A percentile compares a stretch with the other conserved stretches of the same genome.
Conservation (phyloP, 441 rosid species). For the Gossypium davidsonii region DNA sequence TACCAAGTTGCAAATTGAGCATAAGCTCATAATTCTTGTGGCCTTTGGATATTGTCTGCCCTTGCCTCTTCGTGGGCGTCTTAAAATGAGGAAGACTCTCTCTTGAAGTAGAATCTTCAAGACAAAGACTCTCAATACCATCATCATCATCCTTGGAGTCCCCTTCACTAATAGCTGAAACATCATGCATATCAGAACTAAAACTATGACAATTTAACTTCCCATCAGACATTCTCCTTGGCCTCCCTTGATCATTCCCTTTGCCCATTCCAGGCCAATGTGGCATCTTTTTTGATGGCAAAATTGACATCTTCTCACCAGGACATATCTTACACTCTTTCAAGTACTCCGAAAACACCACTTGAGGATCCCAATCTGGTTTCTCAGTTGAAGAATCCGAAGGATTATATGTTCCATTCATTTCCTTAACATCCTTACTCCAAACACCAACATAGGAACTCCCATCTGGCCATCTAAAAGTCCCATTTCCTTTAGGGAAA, state of each 20-base stretch:
- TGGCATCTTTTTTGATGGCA: constrained; percentile 78
- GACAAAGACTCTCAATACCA: constrained; percentile 29
- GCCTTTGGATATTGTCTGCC: constrained; percentile 77
- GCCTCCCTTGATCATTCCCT: constrained; percentile 29
- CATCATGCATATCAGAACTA: constrained; percentile 18
- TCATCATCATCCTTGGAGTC: constrained; percentile 36
- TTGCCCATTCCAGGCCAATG: constrained; percentile 39
- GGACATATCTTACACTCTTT: constrained; percentile 46
- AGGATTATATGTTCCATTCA: constrained; percentile 74
- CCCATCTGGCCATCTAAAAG: constrained; percentile 65
- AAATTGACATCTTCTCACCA: constrained; percentile 53
- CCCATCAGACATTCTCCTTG: constrained; percentile 58
- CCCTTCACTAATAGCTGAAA: constrained; percentile 19
- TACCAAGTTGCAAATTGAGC: constrained; percentile 96
- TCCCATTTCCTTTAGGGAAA: constrained; percentile 84
- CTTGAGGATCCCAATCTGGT: constrained; percentile 71
- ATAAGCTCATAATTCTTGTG: constrained; percentile 93
- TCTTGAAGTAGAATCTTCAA: constrained; percentile 35
- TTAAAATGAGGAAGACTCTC: constrained; percentile 31
- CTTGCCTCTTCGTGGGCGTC: constrained; percentile 59
- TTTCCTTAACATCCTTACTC: constrained; percentile 75
- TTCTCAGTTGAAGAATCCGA: constrained; percentile 43
- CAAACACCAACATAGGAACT: constrained; percentile 82
- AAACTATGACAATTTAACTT: constrained; percentile 40
- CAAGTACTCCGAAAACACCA: constrained; percentile 48